Base-by-base conservation (phyloP, 2,329 filamentous ascomycete species). In the Hymenotorrendiella dingleyae region DNA sequence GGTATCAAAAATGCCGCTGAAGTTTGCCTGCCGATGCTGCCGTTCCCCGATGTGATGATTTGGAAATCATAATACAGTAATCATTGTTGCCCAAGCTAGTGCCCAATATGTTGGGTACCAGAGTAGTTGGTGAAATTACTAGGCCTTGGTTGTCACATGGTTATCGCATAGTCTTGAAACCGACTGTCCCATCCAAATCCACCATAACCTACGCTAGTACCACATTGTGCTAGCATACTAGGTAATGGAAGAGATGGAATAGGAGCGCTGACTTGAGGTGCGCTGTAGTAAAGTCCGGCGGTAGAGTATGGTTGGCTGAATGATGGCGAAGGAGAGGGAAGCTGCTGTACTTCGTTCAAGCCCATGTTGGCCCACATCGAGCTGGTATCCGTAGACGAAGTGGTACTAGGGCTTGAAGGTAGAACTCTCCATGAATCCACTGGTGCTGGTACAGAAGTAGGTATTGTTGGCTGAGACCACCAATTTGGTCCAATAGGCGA, bases 391-490 rank as follows among this genome's bases (percentile, higher is more conserved):
- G 83, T 84, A 8, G 44, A 57, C 24, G 85, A 82, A 29, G 84
- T 80, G 40, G 86, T 79, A 64, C 82, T 87, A 39, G 89, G 86
- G 59, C 87, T 95, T 42, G 91, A 96, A 35, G 90, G 86, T 42
- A 96, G 72, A 54, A 96, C 81, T 64, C 84, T 88, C 91, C 91
- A 97, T 43, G 86, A 76, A 48, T 97, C 89, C 46, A 94, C 80
- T 2, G 83, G 80, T 5, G 78, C 77, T 32, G 84, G 76, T 49
- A 88, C 68, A 30, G 74, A 75, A 42, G 79, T 74, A 43, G 82
- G 76, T 44, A 86, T 70, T 24, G 75, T 73, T 36, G 76, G 69
- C 58, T 87, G 84, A 43, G 84, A 81, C 91, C 90, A 96, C 77
- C 91, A 87, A 65, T 75, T 79, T 55, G 81, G 76, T 43, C 77